Evolutionary conservation across 2,329 filamentous ascomycete genomes (phyloP).

Genomic region (Epichloe typhina): DNA sequence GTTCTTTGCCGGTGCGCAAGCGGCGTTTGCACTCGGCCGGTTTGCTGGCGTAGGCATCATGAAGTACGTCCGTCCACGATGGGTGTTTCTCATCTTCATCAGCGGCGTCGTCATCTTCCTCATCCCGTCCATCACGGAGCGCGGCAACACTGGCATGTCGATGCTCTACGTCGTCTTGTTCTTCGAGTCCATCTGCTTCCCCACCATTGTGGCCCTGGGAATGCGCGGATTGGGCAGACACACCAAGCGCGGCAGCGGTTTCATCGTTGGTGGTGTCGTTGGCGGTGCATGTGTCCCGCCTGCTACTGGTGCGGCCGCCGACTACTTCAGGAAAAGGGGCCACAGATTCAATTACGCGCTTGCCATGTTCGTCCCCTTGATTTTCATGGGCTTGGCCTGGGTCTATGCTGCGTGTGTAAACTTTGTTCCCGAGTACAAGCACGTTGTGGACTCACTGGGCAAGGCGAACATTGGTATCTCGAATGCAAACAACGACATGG

Average conservation of each 20-base stretch:
- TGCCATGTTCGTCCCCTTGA: conserved; percentile 53
- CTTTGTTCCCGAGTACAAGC: conserved; percentile 49
- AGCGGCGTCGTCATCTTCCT: conserved; percentile 51
- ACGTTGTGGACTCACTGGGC: conserved; percentile 46
- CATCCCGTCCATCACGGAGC: conserved; percentile 32
- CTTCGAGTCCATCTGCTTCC: conserved; percentile 72
- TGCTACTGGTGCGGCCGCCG: conserved; percentile 54
- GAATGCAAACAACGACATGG: neutral
- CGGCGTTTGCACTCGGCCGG: conserved; percentile 57
- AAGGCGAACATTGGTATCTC: conserved; percentile 28
- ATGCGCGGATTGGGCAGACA: conserved; percentile 65
- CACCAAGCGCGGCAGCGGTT: conserved; percentile 63
- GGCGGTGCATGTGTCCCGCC: conserved; percentile 66
- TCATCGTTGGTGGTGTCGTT: conserved; percentile 53
- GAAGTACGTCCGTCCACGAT: conserved; percentile 51
- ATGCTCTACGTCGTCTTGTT: conserved; percentile 62
- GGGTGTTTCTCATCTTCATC: conserved; percentile 55
- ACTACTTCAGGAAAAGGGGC: conserved; percentile 27
- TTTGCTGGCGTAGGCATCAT: conserved; percentile 57
- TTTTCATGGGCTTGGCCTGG: conserved; percentile 43
- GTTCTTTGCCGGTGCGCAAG: conserved; percentile 63
- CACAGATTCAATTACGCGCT: conserved; percentile 33
- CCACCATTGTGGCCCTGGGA: conserved; percentile 65
- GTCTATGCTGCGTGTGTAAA: conserved; percentile 49
- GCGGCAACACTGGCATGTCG: conserved; percentile 34